A percentile compares a stretch with the other conserved stretches of the same genome.
Conservation (phyloP, 1,139 yeast species). For the Scheffersomyces parashehatae region DNA sequence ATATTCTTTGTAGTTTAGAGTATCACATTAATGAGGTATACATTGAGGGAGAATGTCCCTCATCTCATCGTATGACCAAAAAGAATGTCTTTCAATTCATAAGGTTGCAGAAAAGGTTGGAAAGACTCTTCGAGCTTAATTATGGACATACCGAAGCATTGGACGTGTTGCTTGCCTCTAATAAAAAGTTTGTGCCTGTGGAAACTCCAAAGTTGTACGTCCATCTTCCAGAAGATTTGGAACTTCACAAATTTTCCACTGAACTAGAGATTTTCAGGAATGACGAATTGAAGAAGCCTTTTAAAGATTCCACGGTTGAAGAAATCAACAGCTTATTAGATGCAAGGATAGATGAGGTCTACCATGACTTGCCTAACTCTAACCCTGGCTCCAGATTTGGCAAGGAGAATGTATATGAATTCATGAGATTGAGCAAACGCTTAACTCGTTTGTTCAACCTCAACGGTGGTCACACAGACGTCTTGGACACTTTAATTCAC, state of each 20-base stretch:
- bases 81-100: slow-evolving; percentile 18
- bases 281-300: slow-evolving; percentile 18
- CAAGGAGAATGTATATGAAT: slow-evolving; percentile 18
- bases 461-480: slow-evolving; percentile 33
- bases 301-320: slow-evolving; percentile 10
- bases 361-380: slow-evolving; percentile 7
- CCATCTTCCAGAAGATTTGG: slow-evolving; percentile 18
- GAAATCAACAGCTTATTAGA: slow-evolving; percentile 17
- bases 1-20: slow-evolving; percentile 15
- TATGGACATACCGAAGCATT: slow-evolving; percentile 31
- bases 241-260: slow-evolving; percentile 10
- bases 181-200: neutral
- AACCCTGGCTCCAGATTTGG: slow-evolving; percentile 19
- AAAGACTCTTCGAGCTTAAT: slow-evolving; percentile 24
- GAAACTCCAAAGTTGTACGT: slow-evolving; percentile 4
- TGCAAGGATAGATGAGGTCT: slow-evolving; percentile 19
- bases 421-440: slow-evolving; percentile 21
- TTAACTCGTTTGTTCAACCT: slow-evolving; percentile 23
- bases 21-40: slow-evolving; percentile 18
- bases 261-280: slow-evolving; percentile 5
- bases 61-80: slow-evolving; percentile 17
- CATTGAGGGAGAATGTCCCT: slow-evolving; percentile 4
- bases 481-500: slow-evolving; percentile 33
- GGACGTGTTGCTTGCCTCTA: slow-evolving; percentile 24
- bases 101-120: slow-evolving; percentile 19